A percentile compares a stretch with the other conserved stretches of the same genome.
Evolutionary conservation across 306 rosid species (phyloP).

Genomic region (Dicorynia guianensis): DNA sequence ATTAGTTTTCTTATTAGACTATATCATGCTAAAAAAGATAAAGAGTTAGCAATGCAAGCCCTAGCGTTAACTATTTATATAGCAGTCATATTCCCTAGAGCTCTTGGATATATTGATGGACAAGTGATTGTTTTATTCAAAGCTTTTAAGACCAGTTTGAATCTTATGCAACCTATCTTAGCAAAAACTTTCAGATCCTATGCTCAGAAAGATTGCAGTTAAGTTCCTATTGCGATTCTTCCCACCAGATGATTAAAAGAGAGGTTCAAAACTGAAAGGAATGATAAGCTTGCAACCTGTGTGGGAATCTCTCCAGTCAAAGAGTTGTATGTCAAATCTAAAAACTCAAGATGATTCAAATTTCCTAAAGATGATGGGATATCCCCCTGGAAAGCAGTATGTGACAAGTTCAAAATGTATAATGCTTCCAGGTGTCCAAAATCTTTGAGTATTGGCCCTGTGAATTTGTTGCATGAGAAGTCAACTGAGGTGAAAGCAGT

Average conservation of each 20-base stretch:
- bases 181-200: too few relatives aligned
- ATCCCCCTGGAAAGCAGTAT: constrained; percentile 21
- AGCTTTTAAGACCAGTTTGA: too few relatives aligned
- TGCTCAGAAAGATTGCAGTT: constrained; percentile 35
- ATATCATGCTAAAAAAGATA: too few relatives aligned
- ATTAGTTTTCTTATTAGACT: too few relatives aligned
- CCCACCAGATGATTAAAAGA: constrained; percentile 42
- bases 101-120: too few relatives aligned
- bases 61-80: too few relatives aligned
- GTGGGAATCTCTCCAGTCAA: constrained; percentile 37
- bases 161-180: too few relatives aligned
- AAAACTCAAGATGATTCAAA: constrained; percentile 31
- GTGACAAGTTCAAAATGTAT: constrained; percentile 25
- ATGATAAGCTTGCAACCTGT: constrained; percentile 14
- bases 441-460: constrained; percentile 22
- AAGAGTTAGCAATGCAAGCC: too few relatives aligned
- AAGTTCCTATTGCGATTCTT: constrained; percentile 26
- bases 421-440: constrained; percentile 12
- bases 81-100: too few relatives aligned
- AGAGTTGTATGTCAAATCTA: constrained; percentile 42
- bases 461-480: constrained; percentile 17
- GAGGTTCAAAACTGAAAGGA: constrained; percentile 38
- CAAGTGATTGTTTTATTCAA: too few relatives aligned
- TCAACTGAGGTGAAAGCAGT: constrained; percentile 29
- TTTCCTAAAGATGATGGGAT: constrained; percentile 44